Conservation (phyloP, 495 filamentous ascomycete genomes). For the Penicillium coffeae region DNA sequence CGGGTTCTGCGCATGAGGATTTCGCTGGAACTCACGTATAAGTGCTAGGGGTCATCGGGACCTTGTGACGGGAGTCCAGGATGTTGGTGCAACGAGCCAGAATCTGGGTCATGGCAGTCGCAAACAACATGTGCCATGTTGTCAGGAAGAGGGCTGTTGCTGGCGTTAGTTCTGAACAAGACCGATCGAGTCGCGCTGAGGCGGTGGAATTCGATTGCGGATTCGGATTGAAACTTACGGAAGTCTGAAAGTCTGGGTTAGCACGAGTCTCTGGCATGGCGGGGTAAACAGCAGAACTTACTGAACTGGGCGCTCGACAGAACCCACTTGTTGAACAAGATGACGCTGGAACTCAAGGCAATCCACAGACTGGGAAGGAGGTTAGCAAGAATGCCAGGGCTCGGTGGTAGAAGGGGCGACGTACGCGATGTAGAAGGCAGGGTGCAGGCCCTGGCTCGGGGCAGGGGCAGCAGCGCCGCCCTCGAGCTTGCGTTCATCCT, state of each 20-base stretch:
- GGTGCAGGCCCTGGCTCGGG: conserved; percentile 52
- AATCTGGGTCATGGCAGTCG: conserved; percentile 80
- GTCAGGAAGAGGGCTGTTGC: conserved; percentile 64
- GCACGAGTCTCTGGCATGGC: conserved; percentile 1
- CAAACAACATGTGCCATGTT: conserved; percentile 82
- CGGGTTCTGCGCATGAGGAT: neutral
- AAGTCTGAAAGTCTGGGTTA: conserved; percentile 33
- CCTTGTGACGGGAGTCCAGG: conserved; percentile 78
- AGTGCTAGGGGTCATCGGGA: conserved; percentile 80
- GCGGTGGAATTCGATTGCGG: neutral
- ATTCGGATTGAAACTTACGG: conserved; percentile 26
- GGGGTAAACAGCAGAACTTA: conserved; percentile 43
- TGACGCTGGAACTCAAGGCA: conserved; percentile 78
- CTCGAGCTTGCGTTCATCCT: conserved; percentile 35
- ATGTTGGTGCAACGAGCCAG: conserved; percentile 74
- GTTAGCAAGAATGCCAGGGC: conserved; percentile 7
- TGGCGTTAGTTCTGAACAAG: neutral
- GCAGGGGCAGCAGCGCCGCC: conserved; percentile 18
- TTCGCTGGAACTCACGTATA: conserved; percentile 52
- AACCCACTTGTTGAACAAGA: conserved; percentile 98
- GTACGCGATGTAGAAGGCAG: conserved; percentile 80
- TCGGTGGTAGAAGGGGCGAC: conserved; percentile 27
- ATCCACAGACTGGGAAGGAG: conserved; percentile 71
- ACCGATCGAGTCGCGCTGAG: neutral
- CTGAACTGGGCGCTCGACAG: conserved; percentile 71